Evolutionary conservation across 768 basidiomycete species (phyloP), one percentile per base, ranked within the genome.

Genomic region (Leucosporidium creatinivorum): DNA sequence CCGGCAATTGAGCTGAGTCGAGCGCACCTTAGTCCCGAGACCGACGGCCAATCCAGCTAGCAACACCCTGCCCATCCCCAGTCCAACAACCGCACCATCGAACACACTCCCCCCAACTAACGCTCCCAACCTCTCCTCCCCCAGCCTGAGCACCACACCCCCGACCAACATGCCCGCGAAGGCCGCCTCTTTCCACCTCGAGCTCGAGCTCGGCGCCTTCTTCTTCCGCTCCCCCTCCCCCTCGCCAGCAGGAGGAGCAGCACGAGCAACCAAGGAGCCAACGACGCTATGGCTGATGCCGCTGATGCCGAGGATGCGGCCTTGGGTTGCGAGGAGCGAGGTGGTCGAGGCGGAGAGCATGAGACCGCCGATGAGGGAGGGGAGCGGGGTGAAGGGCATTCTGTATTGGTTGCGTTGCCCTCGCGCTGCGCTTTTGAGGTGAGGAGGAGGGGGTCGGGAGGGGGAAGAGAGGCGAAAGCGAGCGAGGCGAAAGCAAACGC

Each of bases 21-120:
- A 26, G 12, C 79, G 74, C 69, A 79, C 79, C 67, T 75, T 77
- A 23, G 76, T 78, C 1, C 79, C 79, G 0, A 77, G 58, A 2
- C 79, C 79, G 1, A 80, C 78, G 10, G 77, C 52, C 0, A 74
- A 31, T 1, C 79, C 79, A 0, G 77, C 77, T 4, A 69, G 7
- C 0, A 54, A 6, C 1, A 62, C 69, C 6, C 76, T 36, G 15
- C 63, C n/a, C 1, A 77, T 71, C 2, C 61, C 56, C 0, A 44
- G 39, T 44, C 66, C 75, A 0, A 58, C 50, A 0, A 76, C 19
- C 19, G 76, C 52, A 10, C 73, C 74, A 4, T 61, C 70, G 10
- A 78, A 61, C 48, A 70, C 21, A 0, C 55, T 1, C 1, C 58
- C 60, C 0, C 66, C 63, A 30, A 64, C 21, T 21, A 52, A 1